Percentiles rank a stretch among this genome's conserved stretches.
Conservation (phyloP, 495 filamentous ascomycete species). For the Podospora australis region DNA sequence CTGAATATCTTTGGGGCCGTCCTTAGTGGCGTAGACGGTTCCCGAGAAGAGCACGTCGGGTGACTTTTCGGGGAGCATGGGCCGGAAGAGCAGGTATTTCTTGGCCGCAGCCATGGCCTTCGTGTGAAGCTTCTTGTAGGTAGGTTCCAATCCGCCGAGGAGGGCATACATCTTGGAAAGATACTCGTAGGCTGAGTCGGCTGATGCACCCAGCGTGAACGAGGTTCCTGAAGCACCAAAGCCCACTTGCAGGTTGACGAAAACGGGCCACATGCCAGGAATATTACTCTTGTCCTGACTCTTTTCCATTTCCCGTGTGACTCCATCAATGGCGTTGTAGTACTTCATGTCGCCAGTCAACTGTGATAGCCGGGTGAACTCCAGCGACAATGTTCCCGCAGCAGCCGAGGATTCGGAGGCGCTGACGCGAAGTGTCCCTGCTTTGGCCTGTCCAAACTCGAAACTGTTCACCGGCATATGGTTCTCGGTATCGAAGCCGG, state of each 20-base stretch:
- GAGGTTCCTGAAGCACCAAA: constrained; percentile 23
- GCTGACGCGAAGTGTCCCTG: constrained; percentile 48
- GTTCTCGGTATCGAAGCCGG: constrained; percentile 84
- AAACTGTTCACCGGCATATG: constrained; percentile 76
- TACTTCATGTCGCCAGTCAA: constrained; percentile 74
- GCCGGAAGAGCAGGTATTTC: constrained; percentile 63
- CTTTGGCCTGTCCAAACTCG: constrained; percentile 46
- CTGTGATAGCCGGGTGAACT: constrained; percentile 82
- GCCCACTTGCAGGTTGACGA: constrained; percentile 48
- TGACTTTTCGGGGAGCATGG: constrained; percentile 48
- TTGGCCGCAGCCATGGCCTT: constrained; percentile 56
- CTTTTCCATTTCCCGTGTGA: constrained; percentile 65
- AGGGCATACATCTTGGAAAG: constrained; percentile 62
- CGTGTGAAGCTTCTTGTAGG: constrained; percentile 38
- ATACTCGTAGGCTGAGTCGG: constrained; percentile 87
- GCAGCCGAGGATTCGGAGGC: constrained; percentile 48
- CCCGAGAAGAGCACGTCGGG: constrained; percentile 65
- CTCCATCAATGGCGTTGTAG: constrained; percentile 74
- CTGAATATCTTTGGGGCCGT: constrained; percentile 19
- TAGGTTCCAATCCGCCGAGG: constrained; percentile 31
- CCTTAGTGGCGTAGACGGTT: constrained; percentile 21
- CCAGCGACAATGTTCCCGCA: constrained; percentile 69
- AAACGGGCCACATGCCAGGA: constrained; percentile 76
- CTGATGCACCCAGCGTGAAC: constrained; percentile 65
- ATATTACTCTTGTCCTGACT: constrained; percentile 61